phyloP scores from a whole-genome alignment of 2,329 filamentous ascomycete species.

The Albifimbria verrucaria region DNA sequence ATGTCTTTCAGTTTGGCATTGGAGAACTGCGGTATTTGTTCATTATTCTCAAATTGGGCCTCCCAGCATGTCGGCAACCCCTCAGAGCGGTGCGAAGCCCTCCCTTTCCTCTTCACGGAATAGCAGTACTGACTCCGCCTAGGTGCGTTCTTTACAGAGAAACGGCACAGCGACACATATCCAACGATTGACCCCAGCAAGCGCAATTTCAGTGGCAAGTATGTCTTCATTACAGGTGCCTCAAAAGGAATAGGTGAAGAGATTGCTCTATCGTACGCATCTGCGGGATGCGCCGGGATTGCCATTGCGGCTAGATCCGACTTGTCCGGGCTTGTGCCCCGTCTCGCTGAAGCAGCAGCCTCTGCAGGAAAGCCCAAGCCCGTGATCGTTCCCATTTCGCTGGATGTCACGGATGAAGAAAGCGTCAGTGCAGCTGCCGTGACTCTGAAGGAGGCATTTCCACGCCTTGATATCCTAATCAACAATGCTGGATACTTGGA shows the following conservation, averaged over 20 bases:
- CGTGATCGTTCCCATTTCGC: slow-evolving; percentile 34
- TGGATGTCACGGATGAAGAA: slow-evolving; percentile 33
- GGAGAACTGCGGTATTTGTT: background rate
- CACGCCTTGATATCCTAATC: slow-evolving; percentile 37
- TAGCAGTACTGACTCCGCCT: background rate
- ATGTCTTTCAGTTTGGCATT: background rate
- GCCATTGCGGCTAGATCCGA: slow-evolving; percentile 50
- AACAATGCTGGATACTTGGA: slow-evolving; percentile 43
- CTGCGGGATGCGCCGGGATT: slow-evolving; percentile 49
- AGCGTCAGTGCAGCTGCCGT: slow-evolving; percentile 29
- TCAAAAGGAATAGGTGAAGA: slow-evolving; percentile 52
- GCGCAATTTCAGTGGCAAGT: slow-evolving; percentile 32
- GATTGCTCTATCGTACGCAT: slow-evolving; percentile 53
- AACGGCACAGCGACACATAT: slow-evolving; percentile 47
- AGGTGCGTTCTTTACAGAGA: background rate
- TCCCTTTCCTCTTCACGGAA: background rate
- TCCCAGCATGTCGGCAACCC: background rate
- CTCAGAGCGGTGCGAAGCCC: background rate
- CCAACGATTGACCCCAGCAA: slow-evolving; percentile 42
- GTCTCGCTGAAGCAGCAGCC: slow-evolving; percentile 31
- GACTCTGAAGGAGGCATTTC: slow-evolving; percentile 24
- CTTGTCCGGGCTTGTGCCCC: slow-evolving; percentile 31
- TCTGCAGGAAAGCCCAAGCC: slow-evolving; percentile 25
- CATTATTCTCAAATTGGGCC: no score
- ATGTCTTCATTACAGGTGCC: slow-evolving; percentile 51